phyloP scores from a whole-genome alignment of 2,329 filamentous ascomycete genomes.

The Ceratocystis smalleyi region DNA sequence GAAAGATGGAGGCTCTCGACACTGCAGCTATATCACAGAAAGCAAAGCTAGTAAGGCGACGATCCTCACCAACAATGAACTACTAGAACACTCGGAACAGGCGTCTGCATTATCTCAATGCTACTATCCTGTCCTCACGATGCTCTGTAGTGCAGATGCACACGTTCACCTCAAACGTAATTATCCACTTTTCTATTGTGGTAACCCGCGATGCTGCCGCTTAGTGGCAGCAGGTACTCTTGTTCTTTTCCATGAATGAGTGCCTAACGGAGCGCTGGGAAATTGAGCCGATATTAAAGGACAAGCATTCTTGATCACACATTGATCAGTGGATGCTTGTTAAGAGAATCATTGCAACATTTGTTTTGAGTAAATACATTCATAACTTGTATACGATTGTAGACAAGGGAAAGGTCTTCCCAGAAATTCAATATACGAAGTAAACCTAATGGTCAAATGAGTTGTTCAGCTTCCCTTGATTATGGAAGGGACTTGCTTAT shows the following conservation, averaged over 20 bases:
- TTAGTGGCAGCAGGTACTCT: slow-evolving; percentile 44
- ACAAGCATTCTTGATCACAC: slow-evolving; percentile 16
- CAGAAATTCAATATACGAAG: no score
- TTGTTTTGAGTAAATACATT: background rate
- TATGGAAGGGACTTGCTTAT: no score
- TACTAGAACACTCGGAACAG: background rate
- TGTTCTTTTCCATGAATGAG: slow-evolving; percentile 39
- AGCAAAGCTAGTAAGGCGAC: background rate
- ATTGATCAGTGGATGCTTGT: slow-evolving; percentile 25
- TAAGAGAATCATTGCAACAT: slow-evolving; percentile 31
- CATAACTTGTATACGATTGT: no score
- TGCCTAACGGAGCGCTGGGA: slow-evolving; percentile 61
- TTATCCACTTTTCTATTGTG: slow-evolving; percentile 5
- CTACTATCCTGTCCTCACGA: background rate
- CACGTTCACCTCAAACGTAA: background rate
- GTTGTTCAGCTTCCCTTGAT: no score
- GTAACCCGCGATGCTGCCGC: slow-evolving; percentile 48
- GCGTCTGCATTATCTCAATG: background rate
- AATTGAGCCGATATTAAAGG: slow-evolving; percentile 25
- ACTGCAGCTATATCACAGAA: background rate
- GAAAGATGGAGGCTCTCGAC: background rate
- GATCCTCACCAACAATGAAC: background rate
- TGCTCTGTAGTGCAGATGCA: background rate
- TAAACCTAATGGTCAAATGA: no score
- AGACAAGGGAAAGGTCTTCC: no score